Conservation (phyloP, 2,329 filamentous ascomycete genomes). For the Pseudogymnoascus sp. region DNA sequence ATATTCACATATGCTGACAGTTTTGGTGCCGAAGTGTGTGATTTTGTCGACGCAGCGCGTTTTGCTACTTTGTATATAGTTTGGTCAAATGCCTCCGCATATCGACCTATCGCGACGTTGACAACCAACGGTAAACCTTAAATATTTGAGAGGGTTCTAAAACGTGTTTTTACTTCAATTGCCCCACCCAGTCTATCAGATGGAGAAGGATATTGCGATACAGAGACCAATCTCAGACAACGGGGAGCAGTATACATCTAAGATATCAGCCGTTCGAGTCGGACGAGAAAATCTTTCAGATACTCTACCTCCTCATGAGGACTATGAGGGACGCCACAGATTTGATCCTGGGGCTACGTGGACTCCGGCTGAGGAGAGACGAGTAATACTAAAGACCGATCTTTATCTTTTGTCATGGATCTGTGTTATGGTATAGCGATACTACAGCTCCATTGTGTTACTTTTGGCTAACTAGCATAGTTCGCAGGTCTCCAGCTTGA, state of each 20-base stretch:
- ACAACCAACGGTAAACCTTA: background rate
- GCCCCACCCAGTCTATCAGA: background rate
- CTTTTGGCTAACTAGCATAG: constrained; percentile 33
- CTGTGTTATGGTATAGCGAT: constrained; percentile 37
- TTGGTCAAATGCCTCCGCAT: background rate
- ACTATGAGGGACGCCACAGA: constrained; percentile 43
- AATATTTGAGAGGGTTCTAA: background rate
- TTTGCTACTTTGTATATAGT: background rate
- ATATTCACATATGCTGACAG: constrained; percentile 13
- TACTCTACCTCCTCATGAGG: constrained; percentile 27
- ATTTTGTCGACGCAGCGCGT: background rate
- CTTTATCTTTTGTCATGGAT: constrained; percentile 35
- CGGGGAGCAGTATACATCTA: constrained; percentile 13
- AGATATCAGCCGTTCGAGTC: constrained; percentile 14
- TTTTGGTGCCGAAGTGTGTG: background rate
- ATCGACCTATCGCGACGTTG: background rate
- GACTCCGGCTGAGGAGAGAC: constrained; percentile 50
- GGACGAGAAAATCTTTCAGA: constrained; percentile 24
- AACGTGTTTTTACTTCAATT: background rate
- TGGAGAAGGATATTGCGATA: constrained; percentile 12
- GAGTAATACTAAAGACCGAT: constrained; percentile 47
- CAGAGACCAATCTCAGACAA: constrained; percentile 9
- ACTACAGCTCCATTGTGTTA: background rate
- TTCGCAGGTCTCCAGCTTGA: constrained; percentile 60
- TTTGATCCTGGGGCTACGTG: constrained; percentile 46